Percentiles rank a stretch among this genome's conserved stretches.
These are phyloP conservation scores for Phaeosphaeriaceae sp. DNA, from an alignment of 2,329 filamentous ascomycete genomes.

Conservation along the genomic window DNA sequence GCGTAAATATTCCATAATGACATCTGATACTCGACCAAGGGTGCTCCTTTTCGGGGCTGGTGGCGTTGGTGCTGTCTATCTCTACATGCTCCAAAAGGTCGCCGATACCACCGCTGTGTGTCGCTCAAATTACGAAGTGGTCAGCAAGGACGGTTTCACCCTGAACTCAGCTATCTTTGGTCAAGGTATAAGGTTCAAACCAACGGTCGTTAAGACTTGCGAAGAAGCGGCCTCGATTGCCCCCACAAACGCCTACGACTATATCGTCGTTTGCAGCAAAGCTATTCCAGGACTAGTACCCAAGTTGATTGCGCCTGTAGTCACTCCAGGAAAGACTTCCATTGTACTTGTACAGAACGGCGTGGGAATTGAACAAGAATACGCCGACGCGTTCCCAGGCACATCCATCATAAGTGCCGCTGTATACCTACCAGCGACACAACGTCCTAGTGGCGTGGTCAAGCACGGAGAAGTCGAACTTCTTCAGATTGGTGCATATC, in stretches of 20 bases:
- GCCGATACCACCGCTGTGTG: conserved; percentile 53
- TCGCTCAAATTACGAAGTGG: conserved; percentile 54
- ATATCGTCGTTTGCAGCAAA: conserved; percentile 57
- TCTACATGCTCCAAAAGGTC: conserved; percentile 50
- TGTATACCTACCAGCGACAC: conserved; percentile 61
- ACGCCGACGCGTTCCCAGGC: conserved; percentile 55
- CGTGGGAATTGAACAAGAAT: conserved; percentile 66
- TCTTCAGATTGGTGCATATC: conserved; percentile 60
- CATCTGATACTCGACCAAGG: conserved; percentile 13
- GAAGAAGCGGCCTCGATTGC: conserved; percentile 41
- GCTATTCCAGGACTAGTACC: conserved; percentile 50
- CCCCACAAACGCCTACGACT: conserved; percentile 49
- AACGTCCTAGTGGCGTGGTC: conserved; percentile 58
- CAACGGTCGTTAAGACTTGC: conserved; percentile 44
- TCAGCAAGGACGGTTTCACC: conserved; percentile 49
- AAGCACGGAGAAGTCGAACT: conserved; percentile 55
- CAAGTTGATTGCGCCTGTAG: conserved; percentile 49
- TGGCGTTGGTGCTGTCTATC: conserved; percentile 52
- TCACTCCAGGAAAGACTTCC: conserved; percentile 53
- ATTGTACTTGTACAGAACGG: conserved; percentile 70
- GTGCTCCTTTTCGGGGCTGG: conserved; percentile 54
- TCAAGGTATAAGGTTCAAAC: conserved; percentile 41
- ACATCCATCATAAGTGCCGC: conserved; percentile 64
- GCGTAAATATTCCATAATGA: neutral
- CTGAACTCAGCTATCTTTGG: conserved; percentile 51